These are phyloP conservation scores for Agaricales sp. DNA, from an alignment of 1,284 basidiomycete genomes.

Conservation along the genomic window DNA sequence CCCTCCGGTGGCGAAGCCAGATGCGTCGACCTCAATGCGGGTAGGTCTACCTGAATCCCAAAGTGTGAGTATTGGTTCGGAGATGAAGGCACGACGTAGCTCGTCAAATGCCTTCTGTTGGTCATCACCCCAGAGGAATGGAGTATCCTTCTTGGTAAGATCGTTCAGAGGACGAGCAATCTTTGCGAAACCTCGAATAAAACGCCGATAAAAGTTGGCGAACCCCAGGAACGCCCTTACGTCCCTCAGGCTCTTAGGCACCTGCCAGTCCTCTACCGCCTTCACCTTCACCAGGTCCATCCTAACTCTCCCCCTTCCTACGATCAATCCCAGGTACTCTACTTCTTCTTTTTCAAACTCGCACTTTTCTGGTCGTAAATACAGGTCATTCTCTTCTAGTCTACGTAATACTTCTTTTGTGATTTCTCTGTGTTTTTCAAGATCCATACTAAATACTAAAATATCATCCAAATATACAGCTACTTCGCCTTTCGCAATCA, in stretches of 20 bases:
- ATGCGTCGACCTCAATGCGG: slow-evolving; percentile 21
- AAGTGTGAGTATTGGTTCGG: slow-evolving; percentile 7
- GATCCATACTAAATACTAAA: slow-evolving; percentile 10
- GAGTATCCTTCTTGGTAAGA: slow-evolving; percentile 10
- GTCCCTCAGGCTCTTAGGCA: slow-evolving; percentile 16
- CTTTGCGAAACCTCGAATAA: slow-evolving; percentile 25
- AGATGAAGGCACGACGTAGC: not conserved
- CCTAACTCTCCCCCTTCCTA: slow-evolving; percentile 14
- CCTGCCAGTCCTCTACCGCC: slow-evolving; percentile 20
- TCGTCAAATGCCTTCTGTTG: slow-evolving; percentile 2
- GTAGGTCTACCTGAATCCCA: not conserved
- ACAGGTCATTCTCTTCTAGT: slow-evolving; percentile 18
- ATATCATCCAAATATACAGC: slow-evolving; percentile 17
- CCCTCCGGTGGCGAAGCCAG: slow-evolving; percentile 18
- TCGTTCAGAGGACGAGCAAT: slow-evolving; percentile 16
- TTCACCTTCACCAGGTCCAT: slow-evolving; percentile 23
- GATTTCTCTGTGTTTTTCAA: slow-evolving; percentile 13
- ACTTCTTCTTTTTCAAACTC: slow-evolving; percentile 20
- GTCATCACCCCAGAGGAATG: slow-evolving; percentile 3
- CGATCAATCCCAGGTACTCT: slow-evolving; percentile 30
- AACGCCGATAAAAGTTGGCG: slow-evolving; percentile 26
- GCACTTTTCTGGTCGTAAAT: slow-evolving; percentile 26
- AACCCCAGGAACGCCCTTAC: slow-evolving; percentile 24
- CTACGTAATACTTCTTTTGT: slow-evolving; percentile 19
- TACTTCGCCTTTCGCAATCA: slow-evolving; percentile 7